A percentile compares a stretch with the other conserved stretches of the same genome.
Conservation (phyloP, 441 rosid species). For the Gossypium schwendimanii region DNA sequence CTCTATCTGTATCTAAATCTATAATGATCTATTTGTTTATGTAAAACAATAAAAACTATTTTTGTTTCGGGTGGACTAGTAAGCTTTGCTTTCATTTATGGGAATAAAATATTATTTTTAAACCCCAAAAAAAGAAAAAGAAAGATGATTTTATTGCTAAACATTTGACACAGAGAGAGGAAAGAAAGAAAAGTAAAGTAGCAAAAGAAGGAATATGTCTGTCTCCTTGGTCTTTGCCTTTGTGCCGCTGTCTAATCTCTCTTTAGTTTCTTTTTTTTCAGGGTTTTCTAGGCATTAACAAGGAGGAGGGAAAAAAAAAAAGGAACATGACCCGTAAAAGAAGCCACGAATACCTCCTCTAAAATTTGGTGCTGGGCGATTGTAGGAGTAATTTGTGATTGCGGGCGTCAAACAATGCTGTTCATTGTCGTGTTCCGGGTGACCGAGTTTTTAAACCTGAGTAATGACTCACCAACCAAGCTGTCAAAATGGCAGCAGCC, state of each 20-base stretch:
- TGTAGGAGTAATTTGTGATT: background rate
- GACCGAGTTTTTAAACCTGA: background rate
- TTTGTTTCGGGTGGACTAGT: conserved; percentile 1
- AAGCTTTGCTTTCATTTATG: background rate
- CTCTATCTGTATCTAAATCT: conserved; percentile 12
- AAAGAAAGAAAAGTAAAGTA: background rate
- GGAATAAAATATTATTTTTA: background rate
- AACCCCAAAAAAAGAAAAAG: background rate
- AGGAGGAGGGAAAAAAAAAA: background rate
- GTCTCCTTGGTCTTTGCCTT: conserved; percentile 7
- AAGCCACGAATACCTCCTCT: conserved; percentile 9
- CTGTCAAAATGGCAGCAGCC: background rate
- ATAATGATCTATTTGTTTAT: background rate
- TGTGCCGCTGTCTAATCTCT: background rate
- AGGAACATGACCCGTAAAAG: conserved; percentile 10
- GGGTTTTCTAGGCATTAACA: background rate
- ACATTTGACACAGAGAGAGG: background rate
- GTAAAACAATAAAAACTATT: background rate
- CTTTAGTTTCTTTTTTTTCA: background rate
- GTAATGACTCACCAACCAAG: background rate
- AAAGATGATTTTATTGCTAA: background rate
- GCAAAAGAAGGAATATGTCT: conserved; percentile 17
- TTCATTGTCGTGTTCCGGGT: background rate
- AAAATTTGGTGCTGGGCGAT: background rate
- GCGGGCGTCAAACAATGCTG: background rate